Percentiles rank a stretch among this genome's conserved stretches.
Conservation (phyloP, 108 stramenopile species). For the Nitzschia sp. region DNA sequence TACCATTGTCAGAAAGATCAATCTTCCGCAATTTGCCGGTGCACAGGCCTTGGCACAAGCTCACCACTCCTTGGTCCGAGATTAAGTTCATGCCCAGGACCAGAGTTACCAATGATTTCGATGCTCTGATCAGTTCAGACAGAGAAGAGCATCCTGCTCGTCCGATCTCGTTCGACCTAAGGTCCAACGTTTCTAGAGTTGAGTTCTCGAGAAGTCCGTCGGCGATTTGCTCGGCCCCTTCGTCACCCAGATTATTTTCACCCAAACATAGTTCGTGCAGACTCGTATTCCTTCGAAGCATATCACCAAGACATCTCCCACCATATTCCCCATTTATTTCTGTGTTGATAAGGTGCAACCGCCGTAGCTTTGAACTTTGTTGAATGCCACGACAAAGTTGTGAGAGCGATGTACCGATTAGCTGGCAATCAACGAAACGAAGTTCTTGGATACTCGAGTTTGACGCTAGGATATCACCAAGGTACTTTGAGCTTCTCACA, state of each 20-base stretch:
- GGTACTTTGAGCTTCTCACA: background rate
- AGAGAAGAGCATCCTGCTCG: background rate
- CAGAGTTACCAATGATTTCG: background rate
- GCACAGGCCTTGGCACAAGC: constrained; percentile 4
- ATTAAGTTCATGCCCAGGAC: background rate
- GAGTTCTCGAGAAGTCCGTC: constrained; percentile 1
- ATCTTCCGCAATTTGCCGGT: background rate
- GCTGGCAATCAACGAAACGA: constrained; percentile 25
- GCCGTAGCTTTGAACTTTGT: background rate
- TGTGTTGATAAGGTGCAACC: constrained; percentile 21
- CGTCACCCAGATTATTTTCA: constrained; percentile 25
- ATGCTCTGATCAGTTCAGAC: background rate
- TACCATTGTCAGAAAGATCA: constrained; percentile 25
- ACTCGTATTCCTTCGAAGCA: constrained; percentile 1
- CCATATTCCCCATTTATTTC: background rate
- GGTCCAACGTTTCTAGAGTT: background rate
- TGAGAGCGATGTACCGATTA: background rate
- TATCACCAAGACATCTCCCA: background rate
- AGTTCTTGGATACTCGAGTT: constrained; percentile 19
- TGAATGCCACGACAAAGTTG: constrained; percentile 6
- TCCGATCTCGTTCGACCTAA: constrained; percentile 1
- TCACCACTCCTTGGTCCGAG: background rate
- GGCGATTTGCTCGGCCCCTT: constrained; percentile 3
- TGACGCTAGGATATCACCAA: background rate
- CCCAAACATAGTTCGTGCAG: constrained; percentile 20